These are phyloP conservation scores for Xerocomellus amylosporus DNA, from an alignment of 768 basidiomycete genomes.

Conservation along the genomic window DNA sequence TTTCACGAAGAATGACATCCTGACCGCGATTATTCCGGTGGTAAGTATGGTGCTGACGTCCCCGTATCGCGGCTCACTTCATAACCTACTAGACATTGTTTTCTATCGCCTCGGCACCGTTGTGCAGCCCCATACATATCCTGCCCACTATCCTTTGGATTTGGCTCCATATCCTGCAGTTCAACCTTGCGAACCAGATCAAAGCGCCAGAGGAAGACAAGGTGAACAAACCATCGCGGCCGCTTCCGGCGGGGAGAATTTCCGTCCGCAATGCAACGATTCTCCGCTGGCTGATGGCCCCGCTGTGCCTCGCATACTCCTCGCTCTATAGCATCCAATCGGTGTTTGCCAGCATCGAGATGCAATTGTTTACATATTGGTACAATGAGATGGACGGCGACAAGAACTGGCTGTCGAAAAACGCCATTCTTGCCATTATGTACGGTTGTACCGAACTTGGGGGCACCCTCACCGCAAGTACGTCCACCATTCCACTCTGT, in stretches of 20 bases:
- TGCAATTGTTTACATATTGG: conserved; percentile 32
- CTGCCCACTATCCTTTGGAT: conserved; percentile 39
- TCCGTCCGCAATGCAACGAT: conserved; percentile 32
- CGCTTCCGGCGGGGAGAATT: conserved; percentile 44
- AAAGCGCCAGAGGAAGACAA: conserved; percentile 42
- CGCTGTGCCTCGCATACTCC: conserved; percentile 37
- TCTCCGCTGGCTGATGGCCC: conserved; percentile 37
- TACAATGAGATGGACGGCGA: conserved; percentile 41
- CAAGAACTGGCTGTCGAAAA: conserved; percentile 39
- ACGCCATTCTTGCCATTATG: conserved; percentile 38
- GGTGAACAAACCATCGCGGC: conserved; percentile 44
- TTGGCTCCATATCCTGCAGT: conserved; percentile 45
- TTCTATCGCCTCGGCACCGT: conserved; percentile 33
- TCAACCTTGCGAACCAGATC: conserved; percentile 45
- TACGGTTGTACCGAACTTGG: conserved; percentile 39
- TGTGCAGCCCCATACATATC: conserved; percentile 16
- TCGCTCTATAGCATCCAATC: conserved; percentile 31
- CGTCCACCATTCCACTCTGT: background rate
- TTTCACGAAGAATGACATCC: conserved; percentile 47
- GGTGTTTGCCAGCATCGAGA: conserved; percentile 33
- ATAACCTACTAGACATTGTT: conserved; percentile 30
- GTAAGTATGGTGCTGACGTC: conserved; percentile 28
- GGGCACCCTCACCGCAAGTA: conserved; percentile 38
- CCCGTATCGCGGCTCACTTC: background rate
- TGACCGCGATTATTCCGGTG: conserved; percentile 46